Conservation (phyloP, 345 rosid species). For the Lepidium sativum region DNA sequence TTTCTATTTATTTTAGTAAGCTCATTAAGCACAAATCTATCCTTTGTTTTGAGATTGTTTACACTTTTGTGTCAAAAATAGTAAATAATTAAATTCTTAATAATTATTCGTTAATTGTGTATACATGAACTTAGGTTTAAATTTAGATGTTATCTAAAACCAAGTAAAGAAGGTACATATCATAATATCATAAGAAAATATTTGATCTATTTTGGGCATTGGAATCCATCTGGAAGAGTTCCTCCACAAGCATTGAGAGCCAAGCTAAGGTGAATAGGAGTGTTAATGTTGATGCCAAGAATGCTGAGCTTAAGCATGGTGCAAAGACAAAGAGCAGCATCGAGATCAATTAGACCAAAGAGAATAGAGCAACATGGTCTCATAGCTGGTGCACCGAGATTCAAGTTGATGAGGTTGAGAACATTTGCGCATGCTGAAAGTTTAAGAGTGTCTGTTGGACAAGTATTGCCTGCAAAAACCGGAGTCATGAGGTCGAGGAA, state of each 20-base stretch:
- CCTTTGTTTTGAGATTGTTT: no score
- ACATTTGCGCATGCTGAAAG: constrained; percentile 16
- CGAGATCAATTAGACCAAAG: constrained; percentile 19
- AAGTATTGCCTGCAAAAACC: neutral
- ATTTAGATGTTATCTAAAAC: neutral
- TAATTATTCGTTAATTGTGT: neutral
- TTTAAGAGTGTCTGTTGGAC: constrained; percentile 22
- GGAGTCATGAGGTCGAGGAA: constrained; percentile 20
- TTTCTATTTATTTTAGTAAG: no score
- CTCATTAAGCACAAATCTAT: no score
- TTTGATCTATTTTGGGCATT: constrained; percentile 13
- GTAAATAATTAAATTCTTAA: no score
- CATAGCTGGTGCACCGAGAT: constrained; percentile 21
- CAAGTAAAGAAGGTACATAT: no score
- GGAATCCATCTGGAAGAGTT: constrained; percentile 18
- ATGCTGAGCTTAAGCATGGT: constrained; percentile 20
- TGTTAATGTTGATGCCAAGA: constrained; percentile 19
- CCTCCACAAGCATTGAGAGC: constrained; percentile 25
- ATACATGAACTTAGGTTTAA: constrained; percentile 1
- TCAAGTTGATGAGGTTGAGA: constrained; percentile 24
- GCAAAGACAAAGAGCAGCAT: constrained; percentile 20
- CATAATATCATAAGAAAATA: neutral
- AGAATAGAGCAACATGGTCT: constrained; percentile 27
- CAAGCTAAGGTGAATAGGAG: constrained; percentile 18
- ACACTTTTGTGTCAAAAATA: no score